These are phyloP conservation scores for Lachnellula cervina DNA, from an alignment of 2,329 filamentous ascomycete genomes.

Conservation along the genomic window DNA sequence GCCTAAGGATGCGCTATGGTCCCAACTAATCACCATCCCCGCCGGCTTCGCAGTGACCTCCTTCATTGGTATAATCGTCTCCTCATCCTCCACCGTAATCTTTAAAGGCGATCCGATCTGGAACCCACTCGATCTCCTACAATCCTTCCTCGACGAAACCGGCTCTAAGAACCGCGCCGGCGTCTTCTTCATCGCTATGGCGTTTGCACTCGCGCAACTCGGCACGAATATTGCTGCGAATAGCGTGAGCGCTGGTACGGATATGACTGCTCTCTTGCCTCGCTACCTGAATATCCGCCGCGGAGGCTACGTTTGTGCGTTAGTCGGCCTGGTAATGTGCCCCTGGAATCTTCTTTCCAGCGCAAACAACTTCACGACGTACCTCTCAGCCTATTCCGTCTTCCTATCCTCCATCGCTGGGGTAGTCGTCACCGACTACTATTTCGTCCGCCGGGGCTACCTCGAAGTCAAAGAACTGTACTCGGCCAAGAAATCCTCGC, in stretches of 20 bases:
- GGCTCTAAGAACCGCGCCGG: conserved; percentile 66
- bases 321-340: conserved; percentile 77
- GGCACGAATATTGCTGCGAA: conserved; percentile 88
- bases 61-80: conserved; percentile 78
- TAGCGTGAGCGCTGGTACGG: conserved; percentile 70
- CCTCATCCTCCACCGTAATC: conserved; percentile 65
- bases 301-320: conserved; percentile 79
- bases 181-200: conserved; percentile 66
- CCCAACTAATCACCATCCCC: conserved; percentile 72
- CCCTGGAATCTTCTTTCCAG: conserved; percentile 74
- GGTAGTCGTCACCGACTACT: conserved; percentile 88
- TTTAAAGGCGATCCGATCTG: conserved; percentile 61
- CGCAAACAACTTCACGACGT: conserved; percentile 83
- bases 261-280: conserved; percentile 75
- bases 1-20: conserved; percentile 72
- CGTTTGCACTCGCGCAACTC: conserved; percentile 74
- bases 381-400: conserved; percentile 86
- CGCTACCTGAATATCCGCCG: conserved; percentile 80
- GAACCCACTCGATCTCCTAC: conserved; percentile 66
- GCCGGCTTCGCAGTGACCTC: conserved; percentile 71
- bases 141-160: conserved; percentile 63
- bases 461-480: conserved; percentile 76
- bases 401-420: conserved; percentile 92
- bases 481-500: conserved; percentile 58
- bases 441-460: conserved; percentile 76